These are phyloP conservation scores for Antrodiella citrinella DNA, from an alignment of 768 basidiomycete genomes.

Conservation along the genomic window DNA sequence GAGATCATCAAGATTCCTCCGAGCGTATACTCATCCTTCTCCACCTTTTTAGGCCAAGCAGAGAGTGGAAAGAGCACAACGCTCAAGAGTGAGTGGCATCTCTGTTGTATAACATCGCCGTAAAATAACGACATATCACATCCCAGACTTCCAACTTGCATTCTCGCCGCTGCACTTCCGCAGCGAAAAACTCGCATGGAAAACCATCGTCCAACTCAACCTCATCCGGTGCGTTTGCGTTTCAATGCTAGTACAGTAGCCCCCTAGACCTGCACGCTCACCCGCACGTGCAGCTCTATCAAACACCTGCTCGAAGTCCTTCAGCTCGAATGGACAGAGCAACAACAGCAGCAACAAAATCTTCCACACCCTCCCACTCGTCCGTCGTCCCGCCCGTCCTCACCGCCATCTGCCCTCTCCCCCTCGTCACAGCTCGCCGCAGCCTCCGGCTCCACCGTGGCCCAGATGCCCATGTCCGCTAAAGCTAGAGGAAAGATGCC, in stretches of 20 bases:
- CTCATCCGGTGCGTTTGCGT: conserved; percentile 42
- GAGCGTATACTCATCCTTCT: no score
- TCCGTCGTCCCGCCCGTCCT: conserved; percentile 16
- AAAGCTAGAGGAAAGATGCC: conserved; percentile 20
- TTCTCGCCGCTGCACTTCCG: conserved; percentile 58
- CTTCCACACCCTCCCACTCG: not conserved
- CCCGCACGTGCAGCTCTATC: conserved; percentile 35
- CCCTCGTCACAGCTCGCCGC: conserved; percentile 11
- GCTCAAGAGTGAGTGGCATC: conserved; percentile 20
- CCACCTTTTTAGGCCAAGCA: conserved; percentile 43
- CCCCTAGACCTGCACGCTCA: not conserved
- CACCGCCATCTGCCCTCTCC: conserved; percentile 15
- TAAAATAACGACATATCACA: not conserved
- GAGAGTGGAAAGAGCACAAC: conserved; percentile 49
- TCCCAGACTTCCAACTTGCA: conserved; percentile 59
- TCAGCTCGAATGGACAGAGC: conserved; percentile 27
- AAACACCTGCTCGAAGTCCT: conserved; percentile 49
- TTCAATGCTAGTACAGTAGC: not conserved
- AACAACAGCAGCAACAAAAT: not conserved
- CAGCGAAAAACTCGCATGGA: conserved; percentile 51
- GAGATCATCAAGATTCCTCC: no score
- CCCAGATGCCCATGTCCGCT: conserved; percentile 11
- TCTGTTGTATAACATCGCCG: not conserved
- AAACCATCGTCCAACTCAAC: conserved; percentile 60
- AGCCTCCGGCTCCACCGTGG: conserved; percentile 7